Conservation (phyloP, 441 rosid species). For the Manihot esculenta region DNA sequence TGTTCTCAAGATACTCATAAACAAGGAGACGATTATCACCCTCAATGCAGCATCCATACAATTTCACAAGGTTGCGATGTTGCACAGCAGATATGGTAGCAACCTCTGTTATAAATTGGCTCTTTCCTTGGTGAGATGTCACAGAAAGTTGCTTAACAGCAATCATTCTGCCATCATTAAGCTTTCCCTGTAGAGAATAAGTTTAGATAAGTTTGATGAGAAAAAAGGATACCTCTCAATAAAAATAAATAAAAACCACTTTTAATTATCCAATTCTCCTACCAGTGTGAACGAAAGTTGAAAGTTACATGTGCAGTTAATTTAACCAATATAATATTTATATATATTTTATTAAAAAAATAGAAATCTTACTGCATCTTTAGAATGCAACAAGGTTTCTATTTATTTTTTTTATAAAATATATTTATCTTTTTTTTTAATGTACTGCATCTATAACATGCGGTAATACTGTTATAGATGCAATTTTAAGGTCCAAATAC, state of each 20-base stretch:
- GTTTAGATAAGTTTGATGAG: background rate
- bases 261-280: too few species aligned
- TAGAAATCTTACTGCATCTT: too few species aligned
- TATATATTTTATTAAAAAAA: too few species aligned
- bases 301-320: background rate
- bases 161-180: constrained; percentile 44
- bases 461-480: too few species aligned
- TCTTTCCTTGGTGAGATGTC: constrained; percentile 41
- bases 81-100: constrained; percentile 59
- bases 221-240: too few species aligned
- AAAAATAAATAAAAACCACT: too few species aligned
- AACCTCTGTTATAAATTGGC: constrained; percentile 44
- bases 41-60: constrained; percentile 66
- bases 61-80: constrained; percentile 71
- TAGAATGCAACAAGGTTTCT: too few species aligned
- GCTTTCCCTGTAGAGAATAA: constrained; percentile 34
- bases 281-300: background rate
- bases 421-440: too few species aligned
- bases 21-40: constrained; percentile 56
- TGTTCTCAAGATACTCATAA: constrained; percentile 63
- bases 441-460: too few species aligned
- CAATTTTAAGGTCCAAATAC: too few species aligned
- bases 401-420: too few species aligned
- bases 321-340: too few species aligned
- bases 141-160: constrained; percentile 49